A percentile compares a stretch with the other conserved stretches of the same genome.
Conservation (phyloP, 164 flowering plant species). For the Amborella trichopoda region DNA sequence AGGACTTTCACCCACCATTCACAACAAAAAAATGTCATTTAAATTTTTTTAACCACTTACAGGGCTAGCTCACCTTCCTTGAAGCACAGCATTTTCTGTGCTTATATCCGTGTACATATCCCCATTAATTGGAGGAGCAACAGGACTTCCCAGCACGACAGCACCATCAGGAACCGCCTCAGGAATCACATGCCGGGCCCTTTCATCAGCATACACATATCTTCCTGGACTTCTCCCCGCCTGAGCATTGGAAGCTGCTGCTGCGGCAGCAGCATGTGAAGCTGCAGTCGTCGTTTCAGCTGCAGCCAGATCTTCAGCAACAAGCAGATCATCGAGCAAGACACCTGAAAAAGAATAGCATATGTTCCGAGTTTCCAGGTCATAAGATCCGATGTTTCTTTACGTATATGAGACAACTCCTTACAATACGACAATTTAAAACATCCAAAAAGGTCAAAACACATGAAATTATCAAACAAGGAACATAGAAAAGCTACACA, state of each 20-base stretch:
- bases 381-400: no score
- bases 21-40: no score
- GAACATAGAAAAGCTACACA: no score
- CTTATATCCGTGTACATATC: conserved; percentile 92
- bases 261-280: conserved; percentile 94
- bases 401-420: no score
- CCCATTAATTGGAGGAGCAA: conserved; percentile 94
- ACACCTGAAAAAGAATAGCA: conserved; percentile 38
- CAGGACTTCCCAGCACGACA: conserved; percentile 85
- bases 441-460: no score
- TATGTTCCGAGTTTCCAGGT: not conserved
- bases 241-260: conserved; percentile 52
- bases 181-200: conserved; percentile 35
- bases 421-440: no score
- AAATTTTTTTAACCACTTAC: no score
- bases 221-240: conserved; percentile 53
- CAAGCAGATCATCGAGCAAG: conserved; percentile 88
- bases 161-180: conserved; percentile 73
- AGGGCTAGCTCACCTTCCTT: conserved; percentile 56
- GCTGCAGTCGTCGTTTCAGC: conserved; percentile 94
- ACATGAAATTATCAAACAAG: no score
- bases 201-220: conserved; percentile 64
- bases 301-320: conserved; percentile 94
- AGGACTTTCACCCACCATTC: not conserved
- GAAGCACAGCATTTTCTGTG: conserved; percentile 83